phyloP scores from a whole-genome alignment of 176 grass and related monocot genomes.

The Aegilops longissima region DNA sequence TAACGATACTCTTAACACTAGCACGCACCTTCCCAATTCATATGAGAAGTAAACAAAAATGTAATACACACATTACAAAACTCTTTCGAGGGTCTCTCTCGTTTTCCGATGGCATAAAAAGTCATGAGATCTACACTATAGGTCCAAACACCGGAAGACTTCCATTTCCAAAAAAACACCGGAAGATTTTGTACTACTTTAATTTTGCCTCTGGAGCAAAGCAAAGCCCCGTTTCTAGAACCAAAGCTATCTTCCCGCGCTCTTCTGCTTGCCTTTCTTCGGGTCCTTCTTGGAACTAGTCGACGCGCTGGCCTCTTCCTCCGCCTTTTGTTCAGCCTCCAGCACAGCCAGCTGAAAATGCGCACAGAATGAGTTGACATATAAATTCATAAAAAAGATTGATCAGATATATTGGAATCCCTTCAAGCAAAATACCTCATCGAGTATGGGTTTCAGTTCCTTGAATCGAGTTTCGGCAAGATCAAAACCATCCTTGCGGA shows the following conservation, averaged over 20 bases:
- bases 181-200: background rate
- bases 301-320: slow-evolving; percentile 72
- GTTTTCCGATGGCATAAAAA: no score
- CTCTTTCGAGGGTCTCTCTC: background rate
- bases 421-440: slow-evolving; percentile 57
- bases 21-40: background rate
- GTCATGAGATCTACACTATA: no score
- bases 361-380: background rate
- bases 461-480: slow-evolving; percentile 81
- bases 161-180: no score
- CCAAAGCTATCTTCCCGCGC: slow-evolving; percentile 40
- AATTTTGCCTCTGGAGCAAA: background rate
- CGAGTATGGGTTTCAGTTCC: slow-evolving; percentile 94
- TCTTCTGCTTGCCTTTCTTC: slow-evolving; percentile 74
- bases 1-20: background rate
- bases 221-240: background rate
- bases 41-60: background rate
- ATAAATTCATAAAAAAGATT: background rate
- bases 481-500: slow-evolving; percentile 96
- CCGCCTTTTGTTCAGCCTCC: slow-evolving; percentile 85
- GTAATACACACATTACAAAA: background rate
- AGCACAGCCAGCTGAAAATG: slow-evolving; percentile 74
- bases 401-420: background rate
- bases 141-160: background rate
- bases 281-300: slow-evolving; percentile 65